Conservation (phyloP, 331 rosid genomes). For the Quercus tomentella region DNA sequence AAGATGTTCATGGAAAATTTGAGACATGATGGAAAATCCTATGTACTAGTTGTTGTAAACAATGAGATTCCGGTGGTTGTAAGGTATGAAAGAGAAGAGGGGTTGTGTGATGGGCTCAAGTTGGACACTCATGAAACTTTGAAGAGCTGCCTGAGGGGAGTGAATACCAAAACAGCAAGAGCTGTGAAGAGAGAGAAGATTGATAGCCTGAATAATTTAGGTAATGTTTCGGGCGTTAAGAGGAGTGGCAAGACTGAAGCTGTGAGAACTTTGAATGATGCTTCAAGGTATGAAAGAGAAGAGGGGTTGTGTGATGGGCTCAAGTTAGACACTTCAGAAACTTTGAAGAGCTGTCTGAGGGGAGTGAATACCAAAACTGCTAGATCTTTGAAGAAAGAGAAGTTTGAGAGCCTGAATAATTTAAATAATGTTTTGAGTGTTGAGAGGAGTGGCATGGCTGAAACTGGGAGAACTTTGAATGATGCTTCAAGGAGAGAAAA, state of each 20-base stretch:
- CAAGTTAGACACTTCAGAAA: background rate
- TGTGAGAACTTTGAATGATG: background rate
- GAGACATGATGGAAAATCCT: conserved; percentile 27
- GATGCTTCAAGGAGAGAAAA: background rate
- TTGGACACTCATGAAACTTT: conserved; percentile 5
- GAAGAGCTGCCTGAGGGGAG: background rate
- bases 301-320: conserved; percentile 8
- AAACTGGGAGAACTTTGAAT: background rate
- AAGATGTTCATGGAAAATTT: conserved; percentile 32
- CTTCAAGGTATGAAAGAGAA: conserved; percentile 20
- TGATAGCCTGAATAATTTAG: background rate
- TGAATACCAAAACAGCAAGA: background rate
- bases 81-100: conserved; percentile 24
- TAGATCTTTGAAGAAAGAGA: background rate
- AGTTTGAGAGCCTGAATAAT: background rate
- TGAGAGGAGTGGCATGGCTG: too few species aligned
- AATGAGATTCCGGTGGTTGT: conserved; percentile 2
- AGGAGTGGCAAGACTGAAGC: background rate
- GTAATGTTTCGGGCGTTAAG: background rate
- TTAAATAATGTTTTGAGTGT: background rate
- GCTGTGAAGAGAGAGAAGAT: background rate
- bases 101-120: conserved; percentile 1
- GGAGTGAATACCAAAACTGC: background rate
- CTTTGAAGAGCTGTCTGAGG: background rate
- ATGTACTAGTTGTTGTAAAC: conserved; percentile 6